Evolutionary conservation across 495 filamentous ascomycete species (phyloP), one percentile per base, ranked within the genome.

Genomic region (Penicillium atrosanguineum): DNA sequence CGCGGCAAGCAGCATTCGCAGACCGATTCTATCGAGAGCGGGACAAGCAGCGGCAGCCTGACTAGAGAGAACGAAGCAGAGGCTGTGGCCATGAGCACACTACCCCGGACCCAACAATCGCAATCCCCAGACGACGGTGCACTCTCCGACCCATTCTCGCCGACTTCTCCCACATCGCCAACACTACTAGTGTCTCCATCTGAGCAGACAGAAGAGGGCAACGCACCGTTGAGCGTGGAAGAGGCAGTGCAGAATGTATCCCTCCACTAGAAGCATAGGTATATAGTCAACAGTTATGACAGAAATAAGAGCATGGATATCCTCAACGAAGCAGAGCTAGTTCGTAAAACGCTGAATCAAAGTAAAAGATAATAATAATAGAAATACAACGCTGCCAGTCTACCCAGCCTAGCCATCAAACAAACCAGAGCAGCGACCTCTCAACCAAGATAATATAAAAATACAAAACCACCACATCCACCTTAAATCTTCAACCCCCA

Each of bases 401-500:
- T 12, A 34, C 11, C 31, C 28, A 9, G 11, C 14, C 11, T 15
- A 14, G 5, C 23, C 23, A 23, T 23, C 23, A 23, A 8, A 15
- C 11, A 14, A 1, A 34, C 3, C 31, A 34, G 28, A 34, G 14
- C 9, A 34, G 12, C 11, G 31, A 34, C 31, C 31, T 34, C 11
- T 31, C 7, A 4, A 34, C 12, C 31, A 34, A 34, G 31, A 34
- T 1, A 34, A 34, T 14, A 12, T 9, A 14, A 34, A 12, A 34
- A 14, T 34, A 34, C 31, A 21, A 2, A 1, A 12, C 14, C 15
- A 28, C 16, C 21, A 7, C n/a, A 12, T 18, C 21, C n/a, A 19
- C n/a, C 38, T 52, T 53, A 78, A 46, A 78, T 71, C 65, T 76
- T 79, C 69, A 76, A 61, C 18, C 75, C 75, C 72, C 71, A 79